Conservation (phyloP, 2,329 filamentous ascomycete genomes). For the Diaporthe vaccinii region DNA sequence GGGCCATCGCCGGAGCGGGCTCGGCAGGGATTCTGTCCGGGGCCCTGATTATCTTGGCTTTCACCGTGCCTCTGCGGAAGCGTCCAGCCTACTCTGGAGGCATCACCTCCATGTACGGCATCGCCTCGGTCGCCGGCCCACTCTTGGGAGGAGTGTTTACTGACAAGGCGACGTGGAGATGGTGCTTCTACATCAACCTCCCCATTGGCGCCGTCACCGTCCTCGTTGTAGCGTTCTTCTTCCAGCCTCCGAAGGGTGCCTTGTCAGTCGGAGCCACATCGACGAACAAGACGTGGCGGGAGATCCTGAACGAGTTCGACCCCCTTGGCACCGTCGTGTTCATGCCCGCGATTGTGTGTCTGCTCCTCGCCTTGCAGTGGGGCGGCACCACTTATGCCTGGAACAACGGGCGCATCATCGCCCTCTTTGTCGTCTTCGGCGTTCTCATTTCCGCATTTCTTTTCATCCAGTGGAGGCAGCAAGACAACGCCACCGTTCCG, state of each 20-base stretch:
- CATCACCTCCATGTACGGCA: constrained; percentile 59
- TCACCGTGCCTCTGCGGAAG: constrained; percentile 46
- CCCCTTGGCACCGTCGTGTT: constrained; percentile 48
- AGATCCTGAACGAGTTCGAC: constrained; percentile 47
- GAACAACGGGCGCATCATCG: constrained; percentile 54
- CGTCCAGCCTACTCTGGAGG: constrained; percentile 51
- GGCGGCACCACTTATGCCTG: constrained; percentile 57
- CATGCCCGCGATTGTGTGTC: constrained; percentile 56
- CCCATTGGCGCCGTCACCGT: constrained; percentile 51
- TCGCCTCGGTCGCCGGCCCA: constrained; percentile 51
- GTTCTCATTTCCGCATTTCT: constrained; percentile 52
- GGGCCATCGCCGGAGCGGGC: constrained; percentile 51
- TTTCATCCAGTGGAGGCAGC: constrained; percentile 52
- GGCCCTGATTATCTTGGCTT: constrained; percentile 53
- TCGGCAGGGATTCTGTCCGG: constrained; percentile 59
- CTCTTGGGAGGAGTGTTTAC: constrained; percentile 51
- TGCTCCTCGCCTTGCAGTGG: constrained; percentile 64
- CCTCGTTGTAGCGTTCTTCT: constrained; percentile 47
- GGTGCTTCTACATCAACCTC: constrained; percentile 53
- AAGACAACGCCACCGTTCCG: constrained; percentile 57
- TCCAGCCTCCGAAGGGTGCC: constrained; percentile 46
- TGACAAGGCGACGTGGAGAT: constrained; percentile 45
- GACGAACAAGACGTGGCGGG: constrained; percentile 41
- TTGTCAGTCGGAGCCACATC: neutral
- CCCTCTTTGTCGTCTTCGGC: constrained; percentile 53